phyloP scores from a whole-genome alignment of 1,139 yeast species.

The Saccharomyces hybrid region DNA sequence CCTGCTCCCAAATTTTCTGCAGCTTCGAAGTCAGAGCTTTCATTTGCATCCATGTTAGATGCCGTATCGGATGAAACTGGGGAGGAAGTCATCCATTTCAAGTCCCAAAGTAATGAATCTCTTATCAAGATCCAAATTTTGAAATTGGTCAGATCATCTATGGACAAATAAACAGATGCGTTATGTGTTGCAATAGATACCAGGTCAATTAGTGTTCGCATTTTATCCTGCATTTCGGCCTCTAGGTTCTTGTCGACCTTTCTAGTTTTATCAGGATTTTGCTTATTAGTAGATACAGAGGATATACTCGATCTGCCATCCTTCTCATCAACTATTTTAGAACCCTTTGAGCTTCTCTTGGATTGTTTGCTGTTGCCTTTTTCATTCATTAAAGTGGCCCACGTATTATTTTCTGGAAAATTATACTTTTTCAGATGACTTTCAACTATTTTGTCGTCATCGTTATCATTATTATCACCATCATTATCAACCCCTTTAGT shows the following conservation, averaged over 20 bases:
- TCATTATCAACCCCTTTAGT: too few species aligned
- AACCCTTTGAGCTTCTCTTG: constrained; percentile 1
- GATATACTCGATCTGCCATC: constrained; percentile 10
- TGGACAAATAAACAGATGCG: constrained; percentile 27
- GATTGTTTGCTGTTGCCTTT: constrained; percentile 10
- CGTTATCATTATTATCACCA: constrained; percentile 14
- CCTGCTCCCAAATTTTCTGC: not conserved
- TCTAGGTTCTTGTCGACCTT: constrained; percentile 1
- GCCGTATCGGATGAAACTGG: not conserved
- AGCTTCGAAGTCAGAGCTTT: not conserved
- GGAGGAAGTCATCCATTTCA: constrained; percentile 14
- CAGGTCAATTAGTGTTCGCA: constrained; percentile 21
- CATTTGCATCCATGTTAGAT: constrained; percentile 1
- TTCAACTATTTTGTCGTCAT: not conserved
- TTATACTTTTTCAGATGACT: constrained; percentile 24
- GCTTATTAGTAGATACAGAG: not conserved
- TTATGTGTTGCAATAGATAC: constrained; percentile 29
- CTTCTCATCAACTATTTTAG: constrained; percentile 12
- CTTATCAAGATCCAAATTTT: constrained; percentile 31
- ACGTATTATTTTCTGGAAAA: constrained; percentile 28
- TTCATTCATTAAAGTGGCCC: constrained; percentile 28
- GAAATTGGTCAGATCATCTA: constrained; percentile 27
- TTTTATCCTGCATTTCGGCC: constrained; percentile 12
- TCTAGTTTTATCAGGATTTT: constrained; percentile 4
- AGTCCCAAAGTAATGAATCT: constrained; percentile 31